Conservation (phyloP, 495 filamentous ascomycete species). For the Lentithecium fluviatile region DNA sequence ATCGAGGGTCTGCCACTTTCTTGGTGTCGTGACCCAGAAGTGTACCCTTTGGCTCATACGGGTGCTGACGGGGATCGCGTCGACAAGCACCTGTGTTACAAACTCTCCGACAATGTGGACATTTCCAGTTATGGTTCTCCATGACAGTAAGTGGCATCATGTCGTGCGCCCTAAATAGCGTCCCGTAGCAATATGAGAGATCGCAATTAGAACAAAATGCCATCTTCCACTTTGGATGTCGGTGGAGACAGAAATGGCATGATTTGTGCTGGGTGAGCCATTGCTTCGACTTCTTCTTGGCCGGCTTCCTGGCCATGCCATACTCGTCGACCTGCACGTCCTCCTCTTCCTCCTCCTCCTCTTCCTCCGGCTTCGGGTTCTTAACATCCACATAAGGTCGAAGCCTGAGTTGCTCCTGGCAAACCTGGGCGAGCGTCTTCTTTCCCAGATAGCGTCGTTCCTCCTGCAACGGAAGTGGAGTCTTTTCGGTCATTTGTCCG, state of each 20-base stretch:
- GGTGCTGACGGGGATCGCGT: constrained; percentile 54
- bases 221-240: constrained; percentile 76
- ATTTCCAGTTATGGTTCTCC: constrained; percentile 77
- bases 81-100: constrained; percentile 85
- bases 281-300: constrained; percentile 49
- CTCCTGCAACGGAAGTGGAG: constrained; percentile 62
- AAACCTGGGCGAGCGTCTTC: constrained; percentile 82
- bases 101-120: constrained; percentile 76
- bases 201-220: constrained; percentile 73
- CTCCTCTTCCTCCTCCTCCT: constrained; percentile 43
- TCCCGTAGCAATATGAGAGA: constrained; percentile 81
- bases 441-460: constrained; percentile 61
- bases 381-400: constrained; percentile 66
- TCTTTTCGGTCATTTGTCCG: constrained; percentile 57
- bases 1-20: constrained; percentile 82
- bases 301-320: constrained; percentile 48
- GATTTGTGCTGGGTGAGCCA: constrained; percentile 48
- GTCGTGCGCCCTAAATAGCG: constrained; percentile 84
- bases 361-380: constrained; percentile 44
- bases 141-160: constrained; percentile 74
- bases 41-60: constrained; percentile 80
- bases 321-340: constrained; percentile 43
- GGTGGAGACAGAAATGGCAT: constrained; percentile 79
- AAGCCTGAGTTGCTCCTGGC: constrained; percentile 75
- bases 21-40: constrained; percentile 85